Base-by-base conservation (phyloP, 2,329 filamentous ascomycete species). In the Xylariaceae sp. region DNA sequence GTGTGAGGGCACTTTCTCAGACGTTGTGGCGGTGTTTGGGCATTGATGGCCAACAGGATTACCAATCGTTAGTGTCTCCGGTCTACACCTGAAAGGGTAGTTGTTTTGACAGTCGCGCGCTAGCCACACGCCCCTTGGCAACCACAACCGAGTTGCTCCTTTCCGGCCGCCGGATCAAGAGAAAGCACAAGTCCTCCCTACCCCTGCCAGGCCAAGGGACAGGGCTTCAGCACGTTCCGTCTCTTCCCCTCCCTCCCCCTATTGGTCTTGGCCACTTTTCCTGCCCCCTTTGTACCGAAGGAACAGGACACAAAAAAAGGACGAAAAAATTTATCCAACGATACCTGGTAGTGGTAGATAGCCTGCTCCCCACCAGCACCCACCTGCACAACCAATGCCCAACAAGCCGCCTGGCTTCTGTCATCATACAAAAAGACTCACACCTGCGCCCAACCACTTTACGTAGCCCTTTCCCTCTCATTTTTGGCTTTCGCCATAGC, bases 401-500 rank as follows among this genome's bases (percentile, higher is more conserved):
- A n/a, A n/a, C n/a, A n/a, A n/a, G 28, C 37, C 38, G 40, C 17
- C n/a, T 35, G 31, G 27, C 14, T 19, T 4, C 28, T 34, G 31
- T 9, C 34, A 17, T 26, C 40, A 44, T 48, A 48, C 46, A 46
- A 44, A n/a, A 48, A 48, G 40, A 35, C 18, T 36, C 49, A 27
- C 43, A 46, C 50, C 50, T 49, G 47, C 53, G 45, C 52, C 51
- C 53, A 48, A 50, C 46, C 46, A 42, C 50, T 46, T 43, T 31
- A 21, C 39, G 38, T 31, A 43, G 41, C 38, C 42, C 18, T 28
- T 46, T 43, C 50, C 47, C 44, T 55, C 50, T 40, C 47, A 52
- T 51, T 54, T 24, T 54, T 57, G 56, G 54, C 55, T 51, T 56
- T 45, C 41, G 56, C 57, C 55, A 59, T 57, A 36, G 40, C 41